Evolutionary conservation across 352 stramenopile genomes (phyloP).

Genomic region (Phytophthora syringae): DNA sequence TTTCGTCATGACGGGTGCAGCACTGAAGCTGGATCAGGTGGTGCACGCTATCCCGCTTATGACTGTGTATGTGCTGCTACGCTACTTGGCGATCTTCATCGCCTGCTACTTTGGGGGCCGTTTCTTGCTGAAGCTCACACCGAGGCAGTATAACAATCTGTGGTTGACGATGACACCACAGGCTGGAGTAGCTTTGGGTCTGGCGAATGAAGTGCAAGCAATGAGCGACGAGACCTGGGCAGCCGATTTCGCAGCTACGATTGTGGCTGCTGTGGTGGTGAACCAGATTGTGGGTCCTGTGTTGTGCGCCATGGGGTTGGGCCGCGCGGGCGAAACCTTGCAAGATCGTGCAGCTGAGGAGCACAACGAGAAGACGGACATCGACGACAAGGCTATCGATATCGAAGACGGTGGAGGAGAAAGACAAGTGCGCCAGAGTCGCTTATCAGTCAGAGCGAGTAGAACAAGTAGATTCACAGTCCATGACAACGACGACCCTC

Average conservation of each 20-base stretch:
- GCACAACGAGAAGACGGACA: neutral
- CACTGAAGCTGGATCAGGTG: conserved; percentile 70
- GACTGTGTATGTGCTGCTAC: conserved; percentile 64
- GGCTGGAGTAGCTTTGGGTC: conserved; percentile 66
- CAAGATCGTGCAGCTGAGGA: conserved; percentile 22
- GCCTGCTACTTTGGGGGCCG: conserved; percentile 64
- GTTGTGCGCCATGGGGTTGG: conserved; percentile 60
- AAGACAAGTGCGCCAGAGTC: neutral
- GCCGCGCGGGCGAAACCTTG: conserved; percentile 53
- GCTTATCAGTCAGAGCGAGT: neutral
- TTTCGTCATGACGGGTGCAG: conserved; percentile 77
- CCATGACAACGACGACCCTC: conserved; percentile 44
- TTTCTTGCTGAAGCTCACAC: conserved; percentile 63
- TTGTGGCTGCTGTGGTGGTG: conserved; percentile 69
- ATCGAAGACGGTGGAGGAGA: neutral
- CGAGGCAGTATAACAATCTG: conserved; percentile 73
- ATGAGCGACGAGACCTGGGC: conserved; percentile 64
- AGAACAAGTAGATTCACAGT: conserved; percentile 16
- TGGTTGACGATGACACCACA: conserved; percentile 80
- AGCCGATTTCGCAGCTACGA: conserved; percentile 63
- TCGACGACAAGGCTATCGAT: conserved; percentile 1
- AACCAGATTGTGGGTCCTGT: conserved; percentile 76
- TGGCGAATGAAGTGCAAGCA: conserved; percentile 66
- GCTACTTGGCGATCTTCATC: conserved; percentile 68
- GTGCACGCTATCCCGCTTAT: conserved; percentile 62